Conservation (phyloP, 495 filamentous ascomycete species). For the Hypoxylon intermedium region DNA sequence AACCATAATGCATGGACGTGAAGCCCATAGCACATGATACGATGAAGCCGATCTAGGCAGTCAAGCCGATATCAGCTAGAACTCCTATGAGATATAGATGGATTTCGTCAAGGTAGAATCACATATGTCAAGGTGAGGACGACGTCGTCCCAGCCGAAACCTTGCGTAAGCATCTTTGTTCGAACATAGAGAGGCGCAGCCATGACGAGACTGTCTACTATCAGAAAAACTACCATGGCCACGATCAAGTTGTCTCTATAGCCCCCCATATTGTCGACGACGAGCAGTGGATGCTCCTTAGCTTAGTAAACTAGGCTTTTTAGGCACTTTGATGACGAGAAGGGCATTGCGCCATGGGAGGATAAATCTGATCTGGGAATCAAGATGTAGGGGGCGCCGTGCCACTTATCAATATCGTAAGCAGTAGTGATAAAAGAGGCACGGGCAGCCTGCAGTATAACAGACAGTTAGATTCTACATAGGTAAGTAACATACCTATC, state of each 20-base stretch:
- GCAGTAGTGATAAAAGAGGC: neutral
- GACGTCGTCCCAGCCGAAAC: constrained; percentile 42
- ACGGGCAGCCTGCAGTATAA: neutral
- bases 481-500: too few species aligned
- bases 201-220: constrained; percentile 31
- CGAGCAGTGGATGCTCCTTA: constrained; percentile 7
- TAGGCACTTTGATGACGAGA: constrained; percentile 1
- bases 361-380: neutral
- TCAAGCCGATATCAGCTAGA: constrained; percentile 5
- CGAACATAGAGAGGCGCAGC: constrained; percentile 39
- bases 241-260: constrained; percentile 33
- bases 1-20: constrained; percentile 39
- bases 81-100: neutral
- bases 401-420: constrained; percentile 9
- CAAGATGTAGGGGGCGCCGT: neutral
- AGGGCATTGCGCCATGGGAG: constrained; percentile 7
- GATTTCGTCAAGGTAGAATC: neutral
- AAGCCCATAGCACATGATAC: constrained; percentile 40
- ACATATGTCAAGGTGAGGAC: constrained; percentile 40
- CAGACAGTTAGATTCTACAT: constrained; percentile 4
- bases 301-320: constrained; percentile 9
- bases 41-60: constrained; percentile 33
- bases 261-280: constrained; percentile 23
- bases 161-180: constrained; percentile 26
- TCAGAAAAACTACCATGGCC: constrained; percentile 34